phyloP scores from a whole-genome alignment of 2,329 filamentous ascomycete species.

The Amphichorda felina region DNA sequence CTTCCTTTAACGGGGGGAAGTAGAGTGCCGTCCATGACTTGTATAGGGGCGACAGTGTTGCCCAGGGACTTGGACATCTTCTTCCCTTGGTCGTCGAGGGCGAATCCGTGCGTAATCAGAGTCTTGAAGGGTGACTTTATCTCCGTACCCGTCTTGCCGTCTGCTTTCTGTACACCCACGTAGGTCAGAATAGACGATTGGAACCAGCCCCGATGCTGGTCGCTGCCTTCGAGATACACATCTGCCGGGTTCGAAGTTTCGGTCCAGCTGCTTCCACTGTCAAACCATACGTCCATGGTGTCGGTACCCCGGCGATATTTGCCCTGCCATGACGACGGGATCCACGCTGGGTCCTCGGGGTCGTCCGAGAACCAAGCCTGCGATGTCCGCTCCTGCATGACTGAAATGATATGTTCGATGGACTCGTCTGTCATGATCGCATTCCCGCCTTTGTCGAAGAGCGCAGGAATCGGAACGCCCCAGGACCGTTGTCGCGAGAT shows the following conservation, averaged over 20 bases:
- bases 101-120: conserved; percentile 93
- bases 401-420: conserved; percentile 72
- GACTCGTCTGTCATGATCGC: conserved; percentile 70
- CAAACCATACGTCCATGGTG: conserved; percentile 99
- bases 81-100: conserved; percentile 75
- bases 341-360: conserved; percentile 65
- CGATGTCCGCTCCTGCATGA: conserved; percentile 67
- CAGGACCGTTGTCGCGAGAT: conserved; percentile 92
- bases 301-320: conserved; percentile 68
- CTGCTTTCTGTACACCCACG: conserved; percentile 48
- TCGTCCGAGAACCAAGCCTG: conserved; percentile 91
- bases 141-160: conserved; percentile 12
- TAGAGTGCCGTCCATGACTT: conserved; percentile 78
- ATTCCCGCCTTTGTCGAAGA: conserved; percentile 63
- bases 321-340: conserved; percentile 50
- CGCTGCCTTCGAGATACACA: conserved; percentile 85
- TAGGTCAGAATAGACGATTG: conserved; percentile 89
- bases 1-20: conserved; percentile 57
- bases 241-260: conserved; percentile 52
- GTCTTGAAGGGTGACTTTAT: conserved; percentile 62
- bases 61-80: conserved; percentile 99
- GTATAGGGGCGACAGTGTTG: conserved; percentile 67
- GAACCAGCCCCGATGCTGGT: conserved; percentile 98
- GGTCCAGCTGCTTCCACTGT: conserved; percentile 91
- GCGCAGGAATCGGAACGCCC: conserved; percentile 90